These are phyloP conservation scores for Populus hybrid DNA, from an alignment of 441 rosid species.

Conservation along the genomic window DNA sequence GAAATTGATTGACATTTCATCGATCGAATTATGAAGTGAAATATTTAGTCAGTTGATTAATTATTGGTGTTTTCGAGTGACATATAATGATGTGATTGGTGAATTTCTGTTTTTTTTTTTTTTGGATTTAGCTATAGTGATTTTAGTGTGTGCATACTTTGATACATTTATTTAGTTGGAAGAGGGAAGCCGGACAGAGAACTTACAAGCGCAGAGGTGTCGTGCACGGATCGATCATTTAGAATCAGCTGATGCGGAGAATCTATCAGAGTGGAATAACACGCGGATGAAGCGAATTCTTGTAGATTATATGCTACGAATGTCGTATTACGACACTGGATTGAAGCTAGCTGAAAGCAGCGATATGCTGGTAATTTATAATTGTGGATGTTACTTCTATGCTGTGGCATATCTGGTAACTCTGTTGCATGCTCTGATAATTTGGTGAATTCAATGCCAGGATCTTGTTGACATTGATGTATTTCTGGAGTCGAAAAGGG, in stretches of 20 bases:
- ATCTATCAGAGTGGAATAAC: conserved; percentile 67
- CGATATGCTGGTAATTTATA: conserved; percentile 52
- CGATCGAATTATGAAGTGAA: neutral
- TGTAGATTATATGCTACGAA: conserved; percentile 89
- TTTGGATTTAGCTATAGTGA: neutral
- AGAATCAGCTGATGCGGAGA: conserved; percentile 70
- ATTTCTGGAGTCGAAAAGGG: conserved; percentile 83
- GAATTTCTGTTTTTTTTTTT: neutral
- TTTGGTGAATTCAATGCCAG: conserved; percentile 33
- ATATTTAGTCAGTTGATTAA: neutral
- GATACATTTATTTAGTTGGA: conserved; percentile 50
- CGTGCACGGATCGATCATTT: conserved; percentile 84
- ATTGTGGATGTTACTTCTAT: too few relatives aligned
- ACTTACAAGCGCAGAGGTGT: conserved; percentile 78
- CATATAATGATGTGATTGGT: neutral
- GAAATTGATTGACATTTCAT: neutral
- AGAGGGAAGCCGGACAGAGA: conserved; percentile 72
- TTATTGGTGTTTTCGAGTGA: neutral
- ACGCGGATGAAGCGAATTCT: conserved; percentile 73
- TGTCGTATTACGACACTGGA: conserved; percentile 79
- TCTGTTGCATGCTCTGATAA: neutral
- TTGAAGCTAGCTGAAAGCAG: conserved; percentile 66
- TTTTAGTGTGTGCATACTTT: neutral
- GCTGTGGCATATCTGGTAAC: too few relatives aligned
- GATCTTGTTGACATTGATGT: conserved; percentile 94